Conservation (phyloP, 208 protist species). For the Acanthamoeba lenticulata region DNA sequence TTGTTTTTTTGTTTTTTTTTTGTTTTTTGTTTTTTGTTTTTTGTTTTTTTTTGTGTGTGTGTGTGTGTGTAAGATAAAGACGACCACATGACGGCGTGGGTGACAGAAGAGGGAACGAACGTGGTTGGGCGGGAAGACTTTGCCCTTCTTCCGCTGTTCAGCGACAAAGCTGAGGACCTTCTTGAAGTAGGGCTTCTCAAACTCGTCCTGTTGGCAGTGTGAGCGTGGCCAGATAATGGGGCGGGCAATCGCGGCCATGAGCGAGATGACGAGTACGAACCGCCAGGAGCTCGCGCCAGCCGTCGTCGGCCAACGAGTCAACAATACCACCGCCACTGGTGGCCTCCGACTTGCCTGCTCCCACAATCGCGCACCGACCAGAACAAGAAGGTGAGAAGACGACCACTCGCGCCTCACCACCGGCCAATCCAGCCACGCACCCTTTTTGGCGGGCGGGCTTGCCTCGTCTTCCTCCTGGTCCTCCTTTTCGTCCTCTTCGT, state of each 20-base stretch:
- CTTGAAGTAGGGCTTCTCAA: slow-evolving; percentile 70
- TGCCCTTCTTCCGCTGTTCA: not conserved
- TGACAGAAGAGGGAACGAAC: not conserved
- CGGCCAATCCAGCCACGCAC: not conserved
- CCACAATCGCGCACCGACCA: no score
- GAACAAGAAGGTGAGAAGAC: not conserved
- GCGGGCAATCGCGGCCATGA: no score
- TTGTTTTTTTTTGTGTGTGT: not conserved
- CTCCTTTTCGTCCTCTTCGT: not conserved
- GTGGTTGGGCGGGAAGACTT: not conserved
- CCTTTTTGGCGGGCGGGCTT: not conserved
- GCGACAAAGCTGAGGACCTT: slow-evolving; percentile 31
- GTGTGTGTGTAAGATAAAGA: not conserved
- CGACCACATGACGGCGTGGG: no score
- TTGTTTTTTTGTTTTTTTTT: no score
- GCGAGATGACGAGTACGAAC: not conserved
- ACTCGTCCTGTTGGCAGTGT: slow-evolving; percentile 26
- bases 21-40: no score
- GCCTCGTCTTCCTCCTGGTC: not conserved
- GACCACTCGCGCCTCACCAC: not conserved
- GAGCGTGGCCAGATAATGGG: no score
- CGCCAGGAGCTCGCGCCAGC: not conserved
- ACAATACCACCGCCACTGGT: not conserved
- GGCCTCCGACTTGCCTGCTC: not conserved
- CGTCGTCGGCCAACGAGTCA: not conserved